phyloP scores from a whole-genome alignment of 768 basidiomycete genomes.

The Tricholoma terreum region DNA sequence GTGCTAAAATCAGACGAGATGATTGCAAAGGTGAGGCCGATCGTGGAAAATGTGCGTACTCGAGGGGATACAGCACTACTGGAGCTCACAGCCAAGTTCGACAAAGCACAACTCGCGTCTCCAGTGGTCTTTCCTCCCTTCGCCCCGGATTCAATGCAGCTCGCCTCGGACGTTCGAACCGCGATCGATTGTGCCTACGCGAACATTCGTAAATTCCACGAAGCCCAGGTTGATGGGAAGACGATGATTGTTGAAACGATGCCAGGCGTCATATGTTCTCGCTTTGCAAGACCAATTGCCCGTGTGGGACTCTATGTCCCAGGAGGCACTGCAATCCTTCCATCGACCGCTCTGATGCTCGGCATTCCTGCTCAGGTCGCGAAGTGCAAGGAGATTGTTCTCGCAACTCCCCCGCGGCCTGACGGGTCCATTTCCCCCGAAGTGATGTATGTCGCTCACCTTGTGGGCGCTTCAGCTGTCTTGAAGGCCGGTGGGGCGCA shows the following conservation, averaged over 20 bases:
- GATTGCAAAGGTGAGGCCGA: constrained; percentile 92
- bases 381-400: constrained; percentile 85
- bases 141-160: constrained; percentile 54
- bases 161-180: constrained; percentile 61
- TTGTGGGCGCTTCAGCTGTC: constrained; percentile 87
- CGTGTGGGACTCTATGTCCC: constrained; percentile 97
- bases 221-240: constrained; percentile 73
- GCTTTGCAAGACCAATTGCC: constrained; percentile 93
- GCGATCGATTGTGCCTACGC: constrained; percentile 90
- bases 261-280: constrained; percentile 95
- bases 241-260: constrained; percentile 89
- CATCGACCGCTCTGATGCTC: constrained; percentile 96
- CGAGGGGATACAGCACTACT: constrained; percentile 86
- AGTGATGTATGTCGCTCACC: constrained; percentile 92
- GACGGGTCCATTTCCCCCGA: constrained; percentile 95
- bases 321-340: constrained; percentile 93
- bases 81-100: constrained; percentile 90
- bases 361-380: constrained; percentile 98
- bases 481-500: constrained; percentile 96
- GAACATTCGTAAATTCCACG: constrained; percentile 91
- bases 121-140: constrained; percentile 82
- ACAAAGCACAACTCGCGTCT: constrained; percentile 69
- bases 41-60: constrained; percentile 81
- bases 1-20: constrained; percentile 86
- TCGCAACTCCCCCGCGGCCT: constrained; percentile 92